These are phyloP conservation scores for Lentinula raphanica DNA, from an alignment of 768 basidiomycete species.

Conservation along the genomic window DNA sequence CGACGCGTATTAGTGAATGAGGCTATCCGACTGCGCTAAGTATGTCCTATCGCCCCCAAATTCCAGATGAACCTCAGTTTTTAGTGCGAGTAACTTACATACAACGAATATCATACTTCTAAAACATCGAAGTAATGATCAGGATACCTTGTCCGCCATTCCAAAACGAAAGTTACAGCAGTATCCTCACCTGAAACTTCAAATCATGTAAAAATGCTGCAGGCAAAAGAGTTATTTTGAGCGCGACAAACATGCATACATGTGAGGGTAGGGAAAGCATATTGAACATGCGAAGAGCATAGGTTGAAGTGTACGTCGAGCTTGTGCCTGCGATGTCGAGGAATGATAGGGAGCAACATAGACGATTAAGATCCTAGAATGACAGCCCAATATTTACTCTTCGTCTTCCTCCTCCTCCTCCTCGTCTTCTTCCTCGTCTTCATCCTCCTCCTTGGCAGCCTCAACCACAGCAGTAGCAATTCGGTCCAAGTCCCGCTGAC, in stretches of 20 bases:
- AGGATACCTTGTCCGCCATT: no score
- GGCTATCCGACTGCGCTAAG: no score
- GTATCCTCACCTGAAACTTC: no score
- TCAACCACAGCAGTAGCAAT: constrained; percentile 89
- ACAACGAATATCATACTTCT: no score
- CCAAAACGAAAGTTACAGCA: no score
- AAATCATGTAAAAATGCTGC: no score
- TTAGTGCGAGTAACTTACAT: no score
- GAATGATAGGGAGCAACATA: no score
- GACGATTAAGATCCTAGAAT: not conserved
- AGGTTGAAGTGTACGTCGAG: not conserved
- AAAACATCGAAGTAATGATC: no score
- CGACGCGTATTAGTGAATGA: no score
- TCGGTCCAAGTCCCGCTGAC: constrained; percentile 91
- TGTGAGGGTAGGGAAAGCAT: not conserved
- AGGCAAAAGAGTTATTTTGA: not conserved
- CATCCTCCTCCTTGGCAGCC: constrained; percentile 65
- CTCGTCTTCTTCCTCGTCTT: constrained; percentile 69
- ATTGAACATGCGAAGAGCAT: not conserved
- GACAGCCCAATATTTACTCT: constrained; percentile 30
- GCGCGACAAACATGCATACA: not conserved
- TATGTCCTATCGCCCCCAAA: no score
- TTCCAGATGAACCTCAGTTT: no score
- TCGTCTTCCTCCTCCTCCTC: constrained; percentile 60
- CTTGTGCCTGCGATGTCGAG: not conserved